Conservation (phyloP, 1,284 basidiomycete genomes). For the Limonomyces culmigenus region DNA sequence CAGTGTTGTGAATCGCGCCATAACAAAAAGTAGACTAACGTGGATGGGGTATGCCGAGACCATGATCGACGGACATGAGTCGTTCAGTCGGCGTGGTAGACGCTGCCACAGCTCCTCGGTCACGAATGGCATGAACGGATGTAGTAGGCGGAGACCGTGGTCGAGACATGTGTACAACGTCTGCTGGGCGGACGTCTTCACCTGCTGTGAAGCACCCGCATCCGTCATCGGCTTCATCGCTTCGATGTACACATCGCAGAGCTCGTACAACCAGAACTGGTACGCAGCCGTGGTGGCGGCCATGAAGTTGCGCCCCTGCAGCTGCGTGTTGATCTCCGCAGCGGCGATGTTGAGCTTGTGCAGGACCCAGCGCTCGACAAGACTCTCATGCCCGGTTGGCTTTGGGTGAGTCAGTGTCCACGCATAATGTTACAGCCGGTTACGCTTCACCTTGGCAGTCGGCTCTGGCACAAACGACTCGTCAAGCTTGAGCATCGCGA, state of each 20-base stretch:
- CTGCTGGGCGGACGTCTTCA: conserved; percentile 78
- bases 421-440: neutral
- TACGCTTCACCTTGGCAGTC: conserved; percentile 16
- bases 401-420: conserved; percentile 12
- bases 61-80: conserved; percentile 81
- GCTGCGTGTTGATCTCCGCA: conserved; percentile 56
- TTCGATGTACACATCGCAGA: conserved; percentile 98
- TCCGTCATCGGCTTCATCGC: conserved; percentile 97
- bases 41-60: conserved; percentile 68
- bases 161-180: conserved; percentile 95
- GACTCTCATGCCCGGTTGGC: conserved; percentile 79
- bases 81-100: conserved; percentile 71
- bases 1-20: neutral
- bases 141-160: conserved; percentile 75
- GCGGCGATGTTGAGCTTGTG: conserved; percentile 85
- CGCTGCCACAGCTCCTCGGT: conserved; percentile 99
- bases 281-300: conserved; percentile 72
- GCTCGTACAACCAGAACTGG: conserved; percentile 97
- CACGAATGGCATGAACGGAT: conserved; percentile 99
- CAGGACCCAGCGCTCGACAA: conserved; percentile 93
- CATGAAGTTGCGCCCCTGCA: conserved; percentile 86
- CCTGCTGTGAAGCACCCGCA: conserved; percentile 41
- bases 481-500: conserved; percentile 91
- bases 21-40: conserved; percentile 27
- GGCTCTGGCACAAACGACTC: conserved; percentile 63